Evolutionary conservation across 805 yeast species (phyloP).

Genomic region (Lipomyces orientalis): DNA sequence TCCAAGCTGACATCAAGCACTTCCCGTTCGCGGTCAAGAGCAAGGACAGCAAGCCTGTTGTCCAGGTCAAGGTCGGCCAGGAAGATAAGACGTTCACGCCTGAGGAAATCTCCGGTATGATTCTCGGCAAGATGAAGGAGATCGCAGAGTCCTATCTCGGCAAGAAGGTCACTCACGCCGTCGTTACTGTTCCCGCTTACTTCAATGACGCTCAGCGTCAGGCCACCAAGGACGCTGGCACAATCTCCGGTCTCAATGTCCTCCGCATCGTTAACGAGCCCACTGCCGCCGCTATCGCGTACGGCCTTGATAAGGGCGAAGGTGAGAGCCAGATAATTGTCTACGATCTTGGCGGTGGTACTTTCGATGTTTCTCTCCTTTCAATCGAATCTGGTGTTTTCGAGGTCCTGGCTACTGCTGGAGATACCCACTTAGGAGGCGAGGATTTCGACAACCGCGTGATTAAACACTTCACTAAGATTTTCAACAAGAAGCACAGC

Average conservation of each 20-base stretch:
- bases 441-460: conserved; percentile 98
- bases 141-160: conserved; percentile 92
- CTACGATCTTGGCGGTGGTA: conserved; percentile 98
- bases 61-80: conserved; percentile 84
- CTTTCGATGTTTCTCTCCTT: conserved; percentile 93
- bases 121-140: conserved; percentile 90
- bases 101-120: conserved; percentile 93
- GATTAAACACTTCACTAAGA: conserved; percentile 89
- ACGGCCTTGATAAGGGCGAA: conserved; percentile 72
- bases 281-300: conserved; percentile 98
- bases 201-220: conserved; percentile 98
- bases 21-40: conserved; percentile 83
- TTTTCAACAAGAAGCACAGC: conserved; percentile 93
- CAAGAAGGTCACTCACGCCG: conserved; percentile 84
- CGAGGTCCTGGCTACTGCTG: conserved; percentile 94
- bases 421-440: conserved; percentile 95
- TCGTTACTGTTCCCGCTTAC: conserved; percentile 95
- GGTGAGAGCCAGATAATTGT: conserved; percentile 85
- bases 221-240: conserved; percentile 97
- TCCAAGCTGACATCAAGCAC: conserved; percentile 79
- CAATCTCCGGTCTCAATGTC: conserved; percentile 93
- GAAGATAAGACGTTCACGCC: conserved; percentile 89
- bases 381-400: conserved; percentile 95
- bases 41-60: conserved; percentile 83
- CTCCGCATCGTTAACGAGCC: conserved; percentile 96